Base-by-base conservation (phyloP, 805 yeast species). In the Hanseniaspora thailandica region DNA sequence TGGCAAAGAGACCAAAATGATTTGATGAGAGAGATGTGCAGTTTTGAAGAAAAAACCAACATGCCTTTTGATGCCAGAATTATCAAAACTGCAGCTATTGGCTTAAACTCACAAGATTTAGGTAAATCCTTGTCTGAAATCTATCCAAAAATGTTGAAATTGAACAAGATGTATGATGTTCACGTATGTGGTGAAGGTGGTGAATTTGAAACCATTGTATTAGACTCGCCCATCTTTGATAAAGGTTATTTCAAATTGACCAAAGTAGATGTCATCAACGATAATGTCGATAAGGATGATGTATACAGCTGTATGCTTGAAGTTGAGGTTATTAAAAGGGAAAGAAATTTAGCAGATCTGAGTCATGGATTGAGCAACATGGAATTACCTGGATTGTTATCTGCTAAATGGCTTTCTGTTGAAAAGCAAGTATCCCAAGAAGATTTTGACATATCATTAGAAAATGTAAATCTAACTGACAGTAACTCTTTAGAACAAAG, bases 161-260 rank as follows among this genome's bases (percentile, higher is more conserved):
- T 89, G 56, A 83, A 88, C 63, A 56, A 63, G 9, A 68, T 71
- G 65, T 89, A 78, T 67, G 95, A 89, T 2, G 85, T 89, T 13
- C 96, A 90, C 65, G 80, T 93, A 0, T 93, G 98, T 69, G 99
- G 99, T 13, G 99, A 93, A 71, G 99, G 99, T 33, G 99, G 99
- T 1, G 99, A 93, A 66, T 93, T 87, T 66, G 99, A 93, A 65
- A 83, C 96, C 0, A 70, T 90, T 59, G 97, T 90, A 2, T 71
- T 93, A 28, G 96, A 93, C 66, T 86, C 94, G 1, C 95, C 96
- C 0, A 82, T 86, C 56, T 93, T 90, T 69, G 69, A 68, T 31
- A 70, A 76, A 45, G 80, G 77, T 36, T 54, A 26, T 31, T 54
- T 54, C 23, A 30, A 44, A 15, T 34, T 54, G 19, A 48, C 25